Percentiles rank a stretch among this genome's conserved stretches.
Evolutionary conservation across 2,329 filamentous ascomycete genomes (phyloP).

Genomic region (Ramularia endophylla): DNA sequence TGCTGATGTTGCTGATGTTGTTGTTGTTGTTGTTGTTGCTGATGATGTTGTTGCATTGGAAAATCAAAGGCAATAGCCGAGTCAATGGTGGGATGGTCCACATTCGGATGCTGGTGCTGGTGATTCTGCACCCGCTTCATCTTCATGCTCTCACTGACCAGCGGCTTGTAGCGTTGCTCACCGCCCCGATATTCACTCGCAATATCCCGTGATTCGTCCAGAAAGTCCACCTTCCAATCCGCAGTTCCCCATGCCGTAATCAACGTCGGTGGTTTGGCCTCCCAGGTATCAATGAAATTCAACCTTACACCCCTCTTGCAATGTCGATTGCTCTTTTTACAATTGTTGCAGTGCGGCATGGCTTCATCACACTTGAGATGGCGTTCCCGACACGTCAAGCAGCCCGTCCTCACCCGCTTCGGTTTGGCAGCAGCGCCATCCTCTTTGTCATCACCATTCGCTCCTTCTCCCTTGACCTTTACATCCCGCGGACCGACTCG

Average conservation of each 20-base stretch:
- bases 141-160: too few relatives aligned
- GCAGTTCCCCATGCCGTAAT: slow-evolving; percentile 51
- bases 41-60: slow-evolving; percentile 2
- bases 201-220: slow-evolving; percentile 84
- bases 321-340: slow-evolving; percentile 75
- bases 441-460: slow-evolving; percentile 22
- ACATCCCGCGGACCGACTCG: slow-evolving; percentile 23
- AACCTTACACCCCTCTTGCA: slow-evolving; percentile 83
- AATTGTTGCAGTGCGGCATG: slow-evolving; percentile 64
- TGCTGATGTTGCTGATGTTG: too few relatives aligned
- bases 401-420: slow-evolving; percentile 84
- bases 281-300: slow-evolving; percentile 84
- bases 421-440: slow-evolving; percentile 49
- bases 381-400: slow-evolving; percentile 80
- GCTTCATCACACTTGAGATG: slow-evolving; percentile 90
- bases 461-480: slow-evolving; percentile 18
- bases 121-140: slow-evolving; percentile 13
- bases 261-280: slow-evolving; percentile 56
- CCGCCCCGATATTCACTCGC: slow-evolving; percentile 87
- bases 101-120: slow-evolving; percentile 1
- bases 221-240: slow-evolving; percentile 70
- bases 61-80: slow-evolving; percentile 25
- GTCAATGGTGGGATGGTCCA: slow-evolving; percentile 4
- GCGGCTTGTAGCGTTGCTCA: slow-evolving; percentile 59
- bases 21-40: too few relatives aligned